Evolutionary conservation across 108 stramenopile genomes (phyloP), one percentile per base, ranked within the genome.

Genomic region (Cylindrotheca fusiformis): DNA sequence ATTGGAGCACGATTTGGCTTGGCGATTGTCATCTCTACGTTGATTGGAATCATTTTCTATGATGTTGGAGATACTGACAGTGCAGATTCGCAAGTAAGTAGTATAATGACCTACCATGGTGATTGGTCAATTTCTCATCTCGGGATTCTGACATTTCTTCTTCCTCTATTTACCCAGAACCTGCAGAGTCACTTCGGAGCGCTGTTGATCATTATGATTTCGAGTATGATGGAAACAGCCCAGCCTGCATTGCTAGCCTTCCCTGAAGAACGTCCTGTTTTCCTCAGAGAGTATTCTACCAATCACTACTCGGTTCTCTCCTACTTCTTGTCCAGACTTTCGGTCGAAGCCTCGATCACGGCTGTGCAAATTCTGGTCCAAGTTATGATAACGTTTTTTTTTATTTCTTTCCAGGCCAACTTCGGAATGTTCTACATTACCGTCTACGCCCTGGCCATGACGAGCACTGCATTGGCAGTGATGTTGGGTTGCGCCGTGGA

Each of bases 181-280:
- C 66, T 86, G 55, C 67, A 81, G 19, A 78, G 77, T 71, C 80
- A 82, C 52, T 84, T 86, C 52, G 88, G 85, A 21, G 88, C 79
- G 0, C 61, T 86, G 59, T 75, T 77, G 51, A 83, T 82, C 58
- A 68, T 80, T 2, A 32, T 74, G 22, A 52, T 69, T 53, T 60
- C 58, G 59, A 27, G 63, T 24, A 76, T 85, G 72, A 83, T 91
- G 54, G 77, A 84, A 17, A 79, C 82, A 12, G 63, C 94, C 4
- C 82, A 82, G 59, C 86, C 90, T 6, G 72, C 85, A 25, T 59
- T 93, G 24, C 55, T 92, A 45, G 69, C 82, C 8, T 90, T 93
- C 54, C 91, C 94, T 18, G 76, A 87, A 48, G 88, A 95, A 71
- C 77, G 94, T 10, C 94, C 94, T 28, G 87, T 91, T 6, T 95